Percentiles rank a stretch among this genome's conserved stretches.
Conservation (phyloP, 176 grass and related monocot genomes). For the Zoysia pacifica region DNA sequence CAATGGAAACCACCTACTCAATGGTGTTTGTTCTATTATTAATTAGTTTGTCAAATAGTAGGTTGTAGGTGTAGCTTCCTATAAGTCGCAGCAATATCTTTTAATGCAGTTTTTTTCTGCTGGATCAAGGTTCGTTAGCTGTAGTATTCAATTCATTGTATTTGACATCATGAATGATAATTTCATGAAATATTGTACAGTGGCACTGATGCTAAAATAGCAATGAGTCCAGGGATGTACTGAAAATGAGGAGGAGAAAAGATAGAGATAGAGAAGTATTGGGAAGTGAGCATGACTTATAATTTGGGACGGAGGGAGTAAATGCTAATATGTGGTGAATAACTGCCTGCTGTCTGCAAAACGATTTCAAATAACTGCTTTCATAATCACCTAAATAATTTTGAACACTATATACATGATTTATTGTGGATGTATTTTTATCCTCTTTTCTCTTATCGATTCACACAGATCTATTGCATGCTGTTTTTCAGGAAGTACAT, state of each 20-base stretch:
- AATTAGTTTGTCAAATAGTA: conserved; percentile 25
- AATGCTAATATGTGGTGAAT: too few species aligned
- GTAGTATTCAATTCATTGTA: not conserved
- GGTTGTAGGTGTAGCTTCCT: conserved; percentile 34
- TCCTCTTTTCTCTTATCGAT: not conserved
- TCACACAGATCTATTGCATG: not conserved
- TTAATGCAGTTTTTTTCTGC: not conserved
- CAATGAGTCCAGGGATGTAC: not conserved
- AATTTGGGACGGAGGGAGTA: not conserved
- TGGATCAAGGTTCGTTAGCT: conserved; percentile 31
- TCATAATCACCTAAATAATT: not conserved
- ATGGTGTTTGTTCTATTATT: not conserved
- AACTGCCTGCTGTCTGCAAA: too few species aligned
- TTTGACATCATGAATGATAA: conserved; percentile 20
- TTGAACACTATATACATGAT: not conserved
- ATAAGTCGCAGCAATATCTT: conserved; percentile 28
- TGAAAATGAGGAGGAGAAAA: too few species aligned
- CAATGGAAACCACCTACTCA: not conserved
- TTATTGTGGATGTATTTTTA: not conserved
- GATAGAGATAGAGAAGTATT: not conserved
- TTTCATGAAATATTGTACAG: conserved; percentile 9
- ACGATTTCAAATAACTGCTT: not conserved
- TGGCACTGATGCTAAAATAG: not conserved
- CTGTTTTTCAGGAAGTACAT: conserved; percentile 67
- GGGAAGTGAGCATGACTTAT: too few species aligned